Base-by-base conservation (phyloP, 768 basidiomycete genomes). In the Rickenella mellea region DNA sequence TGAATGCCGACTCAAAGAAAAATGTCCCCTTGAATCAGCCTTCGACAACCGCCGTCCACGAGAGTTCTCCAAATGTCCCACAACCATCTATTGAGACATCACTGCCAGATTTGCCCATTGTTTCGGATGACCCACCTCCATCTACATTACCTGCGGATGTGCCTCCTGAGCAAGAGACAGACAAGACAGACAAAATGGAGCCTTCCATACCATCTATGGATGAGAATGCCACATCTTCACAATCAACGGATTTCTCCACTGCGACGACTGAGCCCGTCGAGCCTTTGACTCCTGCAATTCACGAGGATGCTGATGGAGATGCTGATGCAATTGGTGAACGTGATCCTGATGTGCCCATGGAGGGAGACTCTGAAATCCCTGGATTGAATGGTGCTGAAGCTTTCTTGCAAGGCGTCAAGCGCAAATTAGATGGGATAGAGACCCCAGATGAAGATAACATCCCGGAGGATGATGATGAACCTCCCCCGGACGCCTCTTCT, bases 401-500 rank as follows among this genome's bases (percentile, higher is more conserved):
- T 14, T 40, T 43, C 1, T 57, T 61, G 17, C 53, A 53, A 2
- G 64, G 68, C n/a, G 54, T 53, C 42, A 78, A 78, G 58, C 68
- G 77, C 21, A 69, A 64, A 39, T 55, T 62, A 17, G 60, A 66
- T 17, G 66, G 65, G 9, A 52, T 55, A 15, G 51, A 48, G 32
- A 51, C 45, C 20, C 46, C 47, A 15, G 46, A 46, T n/a, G 44
- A 47, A 43, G 32, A 49, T 12, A 37, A 40, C 12, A 28, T 39
- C 43, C 64, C 59, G 42, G 65, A 76, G 15, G 69, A 64, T 43
- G 69, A 72, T 11, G 69, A 73, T 21, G 57, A 55, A 7, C 60
- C 65, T 31, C 65, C 68, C 31, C 65, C 59, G 14, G 73, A 68
- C 24, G 67, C 67, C 25, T 64, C 68, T 27, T 61, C 72, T 29